Base-by-base conservation (phyloP, 768 basidiomycete species). In the Tephrocybe rancida region DNA sequence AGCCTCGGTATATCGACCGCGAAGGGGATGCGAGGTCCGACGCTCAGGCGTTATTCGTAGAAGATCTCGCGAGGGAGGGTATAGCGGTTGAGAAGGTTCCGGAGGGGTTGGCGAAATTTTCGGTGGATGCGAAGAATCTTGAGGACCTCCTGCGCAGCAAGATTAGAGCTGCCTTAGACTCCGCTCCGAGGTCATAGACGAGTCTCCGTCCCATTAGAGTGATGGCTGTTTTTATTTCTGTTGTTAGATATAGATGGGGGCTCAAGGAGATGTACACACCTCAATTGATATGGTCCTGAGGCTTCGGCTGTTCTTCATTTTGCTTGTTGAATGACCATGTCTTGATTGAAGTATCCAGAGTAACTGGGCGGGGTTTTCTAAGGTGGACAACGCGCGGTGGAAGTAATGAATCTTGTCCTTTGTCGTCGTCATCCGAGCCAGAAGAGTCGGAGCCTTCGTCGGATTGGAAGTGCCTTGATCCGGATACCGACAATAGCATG, bases 401-500 rank as follows among this genome's bases (percentile, higher is more conserved):
- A 34, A 2, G 25, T 8, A 14, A 10, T 21, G 29, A 13, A 35
- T 52, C 48, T 14, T 35, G 13, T 7, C 4, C 44, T 10, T 54
- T 61, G 16, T 35, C 34, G n/a, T 49, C 48, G 26, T 67, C 61
- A 1, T 67, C 64, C 1, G 67, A 64, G 29, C 70, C 62, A 0
- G 63, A 58, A n/a, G 62, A 62, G 5, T 68, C 66, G 1, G 60
- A 49, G 19, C 38, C 54, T 16, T 61, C 54, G 1, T 57, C 57
- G 19, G 50, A 49, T 9, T 73, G 68, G 61, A 90, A 90, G 66
- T 88, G 83, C n/a, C 92, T 72, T 5, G 93, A 92, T 2, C 93
- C 93, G 0, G 91, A 87, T 1, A 79, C 78, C 0, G 90, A 86
- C 18, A 90, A 64, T 3, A 93, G 59, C 2, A 73, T 46, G 0